Percentiles rank a stretch among this genome's conserved stretches.
Conservation (phyloP, 2,329 filamentous ascomycete species). For the Fusarium denticulatum region DNA sequence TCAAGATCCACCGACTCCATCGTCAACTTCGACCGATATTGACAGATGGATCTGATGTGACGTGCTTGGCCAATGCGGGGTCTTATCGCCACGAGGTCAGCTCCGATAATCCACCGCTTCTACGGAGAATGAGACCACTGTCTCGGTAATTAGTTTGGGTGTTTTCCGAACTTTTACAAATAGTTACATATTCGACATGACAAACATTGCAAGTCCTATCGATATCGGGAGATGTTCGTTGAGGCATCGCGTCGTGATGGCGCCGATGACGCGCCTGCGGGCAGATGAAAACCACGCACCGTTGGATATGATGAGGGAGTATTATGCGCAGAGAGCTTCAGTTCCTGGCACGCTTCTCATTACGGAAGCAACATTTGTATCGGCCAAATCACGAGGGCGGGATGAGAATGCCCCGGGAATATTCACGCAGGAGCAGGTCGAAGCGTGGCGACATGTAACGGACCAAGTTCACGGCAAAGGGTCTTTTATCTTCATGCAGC, state of each 20-base stretch:
- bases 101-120: neutral
- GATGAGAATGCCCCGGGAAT: slow-evolving; percentile 11
- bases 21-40: slow-evolving; percentile 9
- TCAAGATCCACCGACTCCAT: slow-evolving; percentile 13
- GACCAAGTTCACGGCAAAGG: slow-evolving; percentile 5
- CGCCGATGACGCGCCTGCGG: slow-evolving; percentile 16
- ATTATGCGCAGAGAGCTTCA: slow-evolving; percentile 24
- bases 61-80: slow-evolving; percentile 21
- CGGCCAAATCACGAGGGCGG: neutral
- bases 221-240: slow-evolving; percentile 6
- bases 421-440: slow-evolving; percentile 1
- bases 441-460: neutral
- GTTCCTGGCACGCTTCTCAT: slow-evolving; percentile 26
- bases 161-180: neutral
- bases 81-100: neutral
- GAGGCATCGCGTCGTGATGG: slow-evolving; percentile 23
- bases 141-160: neutral
- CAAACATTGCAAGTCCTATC: neutral
- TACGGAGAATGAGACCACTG: neutral
- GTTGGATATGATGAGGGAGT: slow-evolving; percentile 9
- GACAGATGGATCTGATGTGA: slow-evolving; percentile 3
- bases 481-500: slow-evolving; percentile 19
- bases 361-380: slow-evolving; percentile 13
- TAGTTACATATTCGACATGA: neutral
- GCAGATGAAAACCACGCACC: slow-evolving; percentile 9